phyloP scores from a whole-genome alignment of 345 rosid species.

The Chamaenerion angustifolium region DNA sequence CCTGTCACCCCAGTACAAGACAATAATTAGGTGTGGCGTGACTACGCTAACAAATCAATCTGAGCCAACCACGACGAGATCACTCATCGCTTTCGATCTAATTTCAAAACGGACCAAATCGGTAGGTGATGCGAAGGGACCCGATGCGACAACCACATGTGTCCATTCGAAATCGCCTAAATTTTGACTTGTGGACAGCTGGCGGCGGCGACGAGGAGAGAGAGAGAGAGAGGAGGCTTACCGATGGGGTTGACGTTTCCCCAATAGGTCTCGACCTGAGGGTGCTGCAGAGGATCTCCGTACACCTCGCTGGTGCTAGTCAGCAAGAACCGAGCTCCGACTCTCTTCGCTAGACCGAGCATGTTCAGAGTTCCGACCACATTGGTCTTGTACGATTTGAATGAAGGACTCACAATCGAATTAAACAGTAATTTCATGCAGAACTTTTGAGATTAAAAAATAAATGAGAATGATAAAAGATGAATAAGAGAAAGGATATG shows the following conservation, averaged over 20 bases:
- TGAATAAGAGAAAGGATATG: constrained; percentile 27
- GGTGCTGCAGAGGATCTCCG: constrained; percentile 91
- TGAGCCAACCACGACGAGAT: too few relatives aligned
- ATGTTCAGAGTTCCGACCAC: constrained; percentile 84
- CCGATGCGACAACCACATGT: too few relatives aligned
- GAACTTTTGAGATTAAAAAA: too few relatives aligned
- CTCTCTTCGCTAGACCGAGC: constrained; percentile 81
- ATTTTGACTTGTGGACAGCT: too few relatives aligned
- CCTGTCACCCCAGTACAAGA: not conserved
- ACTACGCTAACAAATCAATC: too few relatives aligned
- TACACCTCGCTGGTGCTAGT: constrained; percentile 91
- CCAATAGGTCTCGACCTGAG: constrained; percentile 48
- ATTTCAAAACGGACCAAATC: too few relatives aligned
- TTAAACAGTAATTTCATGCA: too few relatives aligned
- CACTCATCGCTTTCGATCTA: too few relatives aligned
- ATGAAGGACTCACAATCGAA: constrained; percentile 12
- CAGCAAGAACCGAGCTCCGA: constrained; percentile 66
- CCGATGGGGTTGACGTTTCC: not conserved
- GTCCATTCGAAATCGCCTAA: too few relatives aligned
- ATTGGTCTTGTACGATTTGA: constrained; percentile 46
- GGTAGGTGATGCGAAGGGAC: too few relatives aligned
- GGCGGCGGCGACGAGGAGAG: too few relatives aligned
- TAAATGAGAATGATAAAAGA: not conserved
- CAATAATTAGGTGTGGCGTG: too few relatives aligned
- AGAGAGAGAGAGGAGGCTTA: not conserved